Evolutionary conservation across 495 filamentous ascomycete species (phyloP), one percentile per base, ranked within the genome.

Genomic region (Parachaetomium inaequale): DNA sequence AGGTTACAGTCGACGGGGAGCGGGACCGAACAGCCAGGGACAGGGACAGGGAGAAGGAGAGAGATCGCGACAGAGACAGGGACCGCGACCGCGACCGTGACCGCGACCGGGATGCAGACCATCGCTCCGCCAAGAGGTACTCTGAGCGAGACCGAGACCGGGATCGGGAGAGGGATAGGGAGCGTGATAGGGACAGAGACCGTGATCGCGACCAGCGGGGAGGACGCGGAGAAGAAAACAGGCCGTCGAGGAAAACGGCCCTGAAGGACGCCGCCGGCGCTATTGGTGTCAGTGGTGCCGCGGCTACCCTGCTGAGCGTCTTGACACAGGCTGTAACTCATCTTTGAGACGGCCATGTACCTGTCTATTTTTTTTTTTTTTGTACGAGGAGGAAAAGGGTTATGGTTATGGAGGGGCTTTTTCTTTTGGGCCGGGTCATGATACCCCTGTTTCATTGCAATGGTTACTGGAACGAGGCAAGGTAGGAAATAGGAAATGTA

Each of bases 201-300:
- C 52, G 69, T 8, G 68, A 74, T 17, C 66, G 69, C 10, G 68
- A 72, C 15, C 42, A 7, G 12, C 63, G n/a, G n/a, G n/a, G 67
- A 14, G 73, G 76, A 8, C 66, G 68, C 2, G 63, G 72, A 28
- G 51, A 57, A 6, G 73, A 74, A 28, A 63, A 65, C 7, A 68
- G 70, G 25, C 43, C 58, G 8, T 63, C 67, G 6, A 73, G 70
- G 55, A 74, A 71, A 68, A 78, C 72, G 62, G 69, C 76, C 12
- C 68, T 75, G 34, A 69, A 69, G 56, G 74, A 76, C 46, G 73
- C 75, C 15, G 65, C 78, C 8, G 73, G 75, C 5, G 79, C 77
- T 7, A 80, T 77, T 10, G 76, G 80, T 0, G 75, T 84, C 14
- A 80, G 82, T 19, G 78, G 81, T 2, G 80, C 81, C 3, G 80